phyloP scores from a whole-genome alignment of 345 rosid genomes.

The Rhodamnia rubescens region DNA sequence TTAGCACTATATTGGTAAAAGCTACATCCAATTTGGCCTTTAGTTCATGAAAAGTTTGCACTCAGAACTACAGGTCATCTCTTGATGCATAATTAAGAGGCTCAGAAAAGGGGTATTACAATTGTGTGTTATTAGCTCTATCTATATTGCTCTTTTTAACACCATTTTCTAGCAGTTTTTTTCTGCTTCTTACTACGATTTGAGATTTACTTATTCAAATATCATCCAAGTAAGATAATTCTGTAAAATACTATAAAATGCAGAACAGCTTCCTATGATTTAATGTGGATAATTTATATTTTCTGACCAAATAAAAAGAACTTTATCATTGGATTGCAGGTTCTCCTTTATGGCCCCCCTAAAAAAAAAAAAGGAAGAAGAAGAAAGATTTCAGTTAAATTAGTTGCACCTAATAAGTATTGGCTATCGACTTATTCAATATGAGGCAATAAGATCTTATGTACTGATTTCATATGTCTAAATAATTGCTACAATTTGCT shows the following conservation, averaged over 20 bases:
- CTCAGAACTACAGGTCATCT: background rate
- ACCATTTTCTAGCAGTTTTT: background rate
- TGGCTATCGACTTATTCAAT: background rate
- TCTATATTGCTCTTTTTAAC: background rate
- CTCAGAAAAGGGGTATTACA: background rate
- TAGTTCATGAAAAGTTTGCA: background rate
- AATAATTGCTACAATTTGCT: background rate
- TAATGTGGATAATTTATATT: background rate
- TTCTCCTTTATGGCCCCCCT: background rate
- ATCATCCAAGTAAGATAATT: background rate
- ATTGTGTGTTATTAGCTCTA: background rate
- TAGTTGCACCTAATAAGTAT: background rate
- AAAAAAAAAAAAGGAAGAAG: background rate
- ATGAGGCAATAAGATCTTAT: background rate
- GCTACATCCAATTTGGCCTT: background rate
- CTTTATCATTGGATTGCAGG: background rate
- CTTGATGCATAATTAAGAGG: background rate
- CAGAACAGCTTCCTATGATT: fast-evolving
- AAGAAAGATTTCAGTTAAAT: background rate
- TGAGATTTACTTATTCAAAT: background rate
- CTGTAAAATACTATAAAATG: background rate
- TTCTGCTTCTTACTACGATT: background rate
- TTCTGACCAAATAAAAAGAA: background rate
- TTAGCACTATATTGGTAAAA: background rate
- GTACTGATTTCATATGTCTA: background rate